Conservation (phyloP, 306 rosid species). For the Cucumis cinereus region DNA sequence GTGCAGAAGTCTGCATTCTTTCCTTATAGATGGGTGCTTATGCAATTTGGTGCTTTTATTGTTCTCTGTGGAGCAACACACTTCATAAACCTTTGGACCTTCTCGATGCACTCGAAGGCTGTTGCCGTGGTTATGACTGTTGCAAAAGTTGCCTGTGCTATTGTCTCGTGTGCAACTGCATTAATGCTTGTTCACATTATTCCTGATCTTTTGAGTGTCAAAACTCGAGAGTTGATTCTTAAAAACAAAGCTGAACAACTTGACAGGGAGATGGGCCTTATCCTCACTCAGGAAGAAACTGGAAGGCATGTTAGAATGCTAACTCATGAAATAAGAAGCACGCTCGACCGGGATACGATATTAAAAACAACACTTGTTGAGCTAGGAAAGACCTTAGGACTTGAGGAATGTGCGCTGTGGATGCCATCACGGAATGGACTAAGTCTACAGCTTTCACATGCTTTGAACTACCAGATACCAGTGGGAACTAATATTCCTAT, state of each 20-base stretch:
- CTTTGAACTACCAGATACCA: constrained; percentile 52
- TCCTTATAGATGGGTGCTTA: constrained; percentile 95
- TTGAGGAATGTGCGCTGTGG: constrained; percentile 91
- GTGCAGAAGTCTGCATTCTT: constrained; percentile 82
- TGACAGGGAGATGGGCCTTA: constrained; percentile 90
- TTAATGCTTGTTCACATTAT: constrained; percentile 90
- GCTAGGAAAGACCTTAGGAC: constrained; percentile 74
- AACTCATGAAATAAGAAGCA: constrained; percentile 92
- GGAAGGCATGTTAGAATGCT: constrained; percentile 97
- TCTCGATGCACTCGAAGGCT: constrained; percentile 56
- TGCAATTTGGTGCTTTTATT: constrained; percentile 95
- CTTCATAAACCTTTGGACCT: constrained; percentile 85
- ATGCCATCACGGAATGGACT: constrained; percentile 71
- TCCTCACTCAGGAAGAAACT: constrained; percentile 79
- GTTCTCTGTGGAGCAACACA: constrained; percentile 94
- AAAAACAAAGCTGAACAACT: constrained; percentile 83
- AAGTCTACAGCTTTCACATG: constrained; percentile 66
- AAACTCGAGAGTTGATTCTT: constrained; percentile 61
- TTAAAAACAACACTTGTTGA: constrained; percentile 87
- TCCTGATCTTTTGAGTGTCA: constrained; percentile 79
- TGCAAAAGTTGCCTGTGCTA: constrained; percentile 67
- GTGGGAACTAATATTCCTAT: constrained; percentile 61
- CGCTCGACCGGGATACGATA: constrained; percentile 80
- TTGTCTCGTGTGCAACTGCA: constrained; percentile 87
- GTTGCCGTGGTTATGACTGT: constrained; percentile 75